Conservation (phyloP, 176 grass and related monocot species). For the Poa annua region DNA sequence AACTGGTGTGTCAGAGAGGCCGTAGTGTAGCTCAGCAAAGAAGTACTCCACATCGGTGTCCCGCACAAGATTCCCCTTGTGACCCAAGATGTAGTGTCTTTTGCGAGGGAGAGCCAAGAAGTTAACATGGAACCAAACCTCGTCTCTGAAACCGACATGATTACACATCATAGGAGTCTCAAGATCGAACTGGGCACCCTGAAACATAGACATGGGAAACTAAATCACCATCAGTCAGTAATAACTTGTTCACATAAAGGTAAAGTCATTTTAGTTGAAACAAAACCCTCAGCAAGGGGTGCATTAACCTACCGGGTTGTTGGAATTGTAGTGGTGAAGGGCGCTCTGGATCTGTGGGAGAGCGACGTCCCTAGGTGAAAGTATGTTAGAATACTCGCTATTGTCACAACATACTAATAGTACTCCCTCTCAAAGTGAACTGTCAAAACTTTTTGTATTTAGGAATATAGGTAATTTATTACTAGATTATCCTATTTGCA, state of each 20-base stretch:
- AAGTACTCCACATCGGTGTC: background rate
- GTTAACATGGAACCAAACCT: slow-evolving; percentile 20
- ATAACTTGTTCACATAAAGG: background rate
- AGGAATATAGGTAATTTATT: background rate
- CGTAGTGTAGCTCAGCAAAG: slow-evolving; percentile 38
- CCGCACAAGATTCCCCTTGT: too few relatives aligned
- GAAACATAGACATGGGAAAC: background rate
- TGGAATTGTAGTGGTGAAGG: background rate
- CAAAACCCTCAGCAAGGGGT: background rate
- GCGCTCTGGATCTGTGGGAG: background rate
- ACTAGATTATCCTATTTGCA: background rate
- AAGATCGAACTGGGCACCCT: slow-evolving; percentile 16
- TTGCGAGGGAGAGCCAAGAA: slow-evolving; percentile 14
- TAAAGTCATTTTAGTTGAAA: background rate
- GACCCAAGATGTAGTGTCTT: too few relatives aligned
- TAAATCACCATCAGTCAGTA: background rate
- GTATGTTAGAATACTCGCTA: background rate
- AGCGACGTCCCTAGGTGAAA: background rate
- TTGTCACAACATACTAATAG: background rate
- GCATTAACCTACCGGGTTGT: background rate
- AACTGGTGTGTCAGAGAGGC: background rate
- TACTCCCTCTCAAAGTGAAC: too few relatives aligned
- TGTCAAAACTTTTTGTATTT: too few relatives aligned
- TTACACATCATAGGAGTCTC: background rate
- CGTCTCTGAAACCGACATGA: background rate